Evolutionary conservation across 2,329 filamentous ascomycete genomes (phyloP), one percentile per base, ranked within the genome.

Genomic region (Beauveria caledonica): DNA sequence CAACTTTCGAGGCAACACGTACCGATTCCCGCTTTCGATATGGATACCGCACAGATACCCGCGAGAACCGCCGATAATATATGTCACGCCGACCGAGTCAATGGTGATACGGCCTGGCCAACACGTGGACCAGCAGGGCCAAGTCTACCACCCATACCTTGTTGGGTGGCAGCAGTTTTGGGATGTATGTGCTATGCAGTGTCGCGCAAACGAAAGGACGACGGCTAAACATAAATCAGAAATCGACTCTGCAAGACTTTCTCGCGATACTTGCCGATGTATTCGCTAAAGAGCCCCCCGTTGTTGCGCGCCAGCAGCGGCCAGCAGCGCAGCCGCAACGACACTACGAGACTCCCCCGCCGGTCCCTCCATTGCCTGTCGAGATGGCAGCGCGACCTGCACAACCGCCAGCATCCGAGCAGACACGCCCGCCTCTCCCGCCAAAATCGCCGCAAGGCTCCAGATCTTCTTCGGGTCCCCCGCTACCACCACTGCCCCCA

Each of bases 21-120:
- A 97, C 74, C 85, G 90, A 65, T 97, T 97, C 68, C 94, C 94
- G 23, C 79, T 99, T 65, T 89, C 90, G 64, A 75, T 97, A 82
- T 97, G 94, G 93, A 81, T 97, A 49, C 94, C 94, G 4, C 90
- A 96, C 70, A 84, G 86, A 58, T 99, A 97, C 71, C 94, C 94
- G 1, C 81, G 85, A 63, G 90, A 96, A 68, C 81, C 91, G 0
- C 94, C 94, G 1, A 82, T 97, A 51, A 85, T 88, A 62, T 97
- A 96, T 72, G 90, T 97, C 46, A 92, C 86, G 7, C 92, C 94
- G 3, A 90, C 89, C 5, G 87, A 90, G 65, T 89, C 86, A 64
- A 97, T 99, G 91, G 76, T 89, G 65, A 87, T 99, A 46, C 84
- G 93, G 21, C 91, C 92, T 1, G 94, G 94, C 0, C 94, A 99